phyloP scores from a whole-genome alignment of 2,329 filamentous ascomycete genomes.

The Ophiostoma sp. region DNA sequence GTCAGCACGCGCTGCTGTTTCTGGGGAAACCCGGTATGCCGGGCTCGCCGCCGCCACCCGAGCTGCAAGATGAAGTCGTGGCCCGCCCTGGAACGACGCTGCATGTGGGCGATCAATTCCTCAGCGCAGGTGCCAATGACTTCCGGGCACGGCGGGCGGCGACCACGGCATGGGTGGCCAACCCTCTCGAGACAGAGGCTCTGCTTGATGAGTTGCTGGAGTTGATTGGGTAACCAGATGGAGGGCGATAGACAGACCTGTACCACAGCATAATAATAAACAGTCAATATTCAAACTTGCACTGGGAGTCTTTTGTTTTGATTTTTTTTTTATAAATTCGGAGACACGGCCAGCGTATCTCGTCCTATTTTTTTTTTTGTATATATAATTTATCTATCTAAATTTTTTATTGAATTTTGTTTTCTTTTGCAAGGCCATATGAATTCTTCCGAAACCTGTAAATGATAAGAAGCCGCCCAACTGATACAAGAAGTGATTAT shows the following conservation, averaged over 20 bases:
- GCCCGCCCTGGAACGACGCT: constrained; percentile 55
- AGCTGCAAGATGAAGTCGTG: neutral
- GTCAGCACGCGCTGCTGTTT: constrained; percentile 54
- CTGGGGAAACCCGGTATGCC: constrained; percentile 55
- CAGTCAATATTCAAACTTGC: neutral
- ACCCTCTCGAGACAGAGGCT: constrained; percentile 83
- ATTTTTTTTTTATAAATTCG: neutral
- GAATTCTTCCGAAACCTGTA: neutral
- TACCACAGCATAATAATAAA: neutral
- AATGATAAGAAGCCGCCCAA: neutral
- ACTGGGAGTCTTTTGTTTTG: neutral
- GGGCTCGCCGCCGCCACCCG: constrained; percentile 4
- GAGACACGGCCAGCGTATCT: neutral
- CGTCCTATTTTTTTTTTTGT: neutral
- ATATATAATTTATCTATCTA: neutral
- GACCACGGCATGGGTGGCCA: constrained; percentile 97
- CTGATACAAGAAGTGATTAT: neutral
- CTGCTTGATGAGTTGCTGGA: constrained; percentile 78
- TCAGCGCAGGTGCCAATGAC: constrained; percentile 93
- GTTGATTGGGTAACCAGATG: constrained; percentile 43
- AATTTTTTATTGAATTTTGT: neutral
- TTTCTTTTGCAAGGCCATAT: neutral
- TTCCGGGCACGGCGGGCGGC: constrained; percentile 92
- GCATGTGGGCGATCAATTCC: constrained; percentile 95
- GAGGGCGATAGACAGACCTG: neutral